Base-by-base conservation (phyloP, 768 basidiomycete genomes). In the Termitomyces sp. region DNA sequence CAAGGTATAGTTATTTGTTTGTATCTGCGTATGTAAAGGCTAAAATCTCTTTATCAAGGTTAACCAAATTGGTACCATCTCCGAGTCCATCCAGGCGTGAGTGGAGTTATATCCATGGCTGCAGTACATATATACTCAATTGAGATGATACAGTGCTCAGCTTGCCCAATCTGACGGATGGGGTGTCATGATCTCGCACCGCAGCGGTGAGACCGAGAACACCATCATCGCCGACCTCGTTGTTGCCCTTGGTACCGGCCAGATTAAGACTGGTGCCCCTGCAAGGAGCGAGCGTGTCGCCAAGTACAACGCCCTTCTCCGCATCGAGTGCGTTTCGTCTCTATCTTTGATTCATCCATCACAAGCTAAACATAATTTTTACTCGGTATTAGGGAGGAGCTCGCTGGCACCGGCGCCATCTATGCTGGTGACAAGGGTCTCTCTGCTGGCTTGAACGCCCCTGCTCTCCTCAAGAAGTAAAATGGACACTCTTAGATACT, bases 171-270 rank as follows among this genome's bases (percentile, higher is more conserved):
- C 92, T 42, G 93, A 94, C 71, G 91, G 91, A 58, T 99, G 97
- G 97, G 96, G 95, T 75, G 92, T 98, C 79, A 99, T 99, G 97
- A 89, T 96, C 76, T 98, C 96, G 57, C 97, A 98, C 85, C 95
- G 97, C 67, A 94, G 91, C 67, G 96, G 96, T 71, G 96, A 98
- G 84, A 98, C 96, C 39, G 96, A 97, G 79, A 95, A 94, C 81
- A 96, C 94, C 58, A 82, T 94, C 76, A 98, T 98, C 70, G 94
- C 96, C 64, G 95, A 98, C 77, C 88, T 98, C 66, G 87, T 89
- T 64, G 95, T 98, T 68, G 97, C 92, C 52, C 92, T 98, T 67
- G 89, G 90, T 66, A 84, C 84, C 62, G 95, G 95, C 65, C 91
- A 96, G 78, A 97, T 98, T 84, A 98, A 99, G 89, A 97, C 96